These are phyloP conservation scores for Ceratocystis harringtonii DNA, from an alignment of 2,329 filamentous ascomycete species.

Conservation along the genomic window DNA sequence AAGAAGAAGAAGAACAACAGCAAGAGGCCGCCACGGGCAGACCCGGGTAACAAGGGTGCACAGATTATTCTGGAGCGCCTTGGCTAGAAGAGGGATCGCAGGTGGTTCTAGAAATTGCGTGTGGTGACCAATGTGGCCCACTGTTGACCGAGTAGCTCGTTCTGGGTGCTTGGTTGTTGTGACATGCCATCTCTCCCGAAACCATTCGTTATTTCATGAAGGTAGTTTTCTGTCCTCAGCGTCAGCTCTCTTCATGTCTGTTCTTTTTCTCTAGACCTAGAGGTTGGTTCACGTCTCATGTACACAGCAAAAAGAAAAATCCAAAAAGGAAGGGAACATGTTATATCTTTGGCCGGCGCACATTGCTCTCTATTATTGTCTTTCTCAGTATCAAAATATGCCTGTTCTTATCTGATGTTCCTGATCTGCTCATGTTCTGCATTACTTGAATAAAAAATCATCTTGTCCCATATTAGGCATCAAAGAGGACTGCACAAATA, in stretches of 20 bases:
- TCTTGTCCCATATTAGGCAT: neutral
- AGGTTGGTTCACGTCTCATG: conserved; percentile 4
- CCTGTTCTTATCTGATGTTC: neutral
- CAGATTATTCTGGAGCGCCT: conserved; percentile 46
- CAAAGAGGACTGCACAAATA: neutral
- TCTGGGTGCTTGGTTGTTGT: too few relatives aligned
- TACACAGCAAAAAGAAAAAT: conserved; percentile 5
- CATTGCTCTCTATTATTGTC: conserved; percentile 16
- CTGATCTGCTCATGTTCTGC: neutral
- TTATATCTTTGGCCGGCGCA: conserved; percentile 7
- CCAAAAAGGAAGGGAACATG: neutral
- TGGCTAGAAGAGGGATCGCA: conserved; percentile 18
- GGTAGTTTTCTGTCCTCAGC: too few relatives aligned
- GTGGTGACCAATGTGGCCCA: neutral
- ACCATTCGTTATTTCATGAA: too few relatives aligned
- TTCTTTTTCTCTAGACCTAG: conserved; percentile 5
- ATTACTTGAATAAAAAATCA: neutral
- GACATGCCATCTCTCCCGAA: too few relatives aligned
- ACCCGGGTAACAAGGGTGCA: conserved; percentile 45
- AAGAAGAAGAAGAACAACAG: conserved; percentile 33
- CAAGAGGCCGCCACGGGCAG: conserved; percentile 21
- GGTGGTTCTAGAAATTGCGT: neutral
- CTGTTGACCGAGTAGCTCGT: too few relatives aligned
- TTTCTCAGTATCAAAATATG: neutral
- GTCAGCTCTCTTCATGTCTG: conserved; percentile 4